Evolutionary conservation across 1,284 basidiomycete genomes (phyloP).

Genomic region (Ustilago vetiveriae): DNA sequence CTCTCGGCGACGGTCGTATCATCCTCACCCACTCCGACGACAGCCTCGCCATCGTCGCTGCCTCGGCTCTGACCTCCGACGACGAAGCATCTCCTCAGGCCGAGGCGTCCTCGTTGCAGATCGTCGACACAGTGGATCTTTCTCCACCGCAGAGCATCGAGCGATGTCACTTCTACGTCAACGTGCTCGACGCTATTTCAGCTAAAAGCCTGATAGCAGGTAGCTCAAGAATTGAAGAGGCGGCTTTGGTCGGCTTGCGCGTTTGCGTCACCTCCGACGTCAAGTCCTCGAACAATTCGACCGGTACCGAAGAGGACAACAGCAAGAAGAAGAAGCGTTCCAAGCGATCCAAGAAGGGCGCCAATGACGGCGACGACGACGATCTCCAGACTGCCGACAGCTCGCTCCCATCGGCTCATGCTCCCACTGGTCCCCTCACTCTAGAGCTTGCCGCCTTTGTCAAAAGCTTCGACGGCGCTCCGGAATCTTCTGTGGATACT

Average conservation of each 20-base stretch:
- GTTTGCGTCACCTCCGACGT: conserved; percentile 24
- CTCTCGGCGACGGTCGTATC: conserved; percentile 34
- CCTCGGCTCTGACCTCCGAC: conserved; percentile 16
- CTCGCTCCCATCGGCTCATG: not conserved
- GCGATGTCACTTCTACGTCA: conserved; percentile 33
- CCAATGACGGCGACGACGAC: conserved; percentile 8
- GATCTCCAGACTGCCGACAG: not conserved
- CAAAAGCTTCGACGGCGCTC: conserved; percentile 32
- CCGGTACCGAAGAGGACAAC: conserved; percentile 3
- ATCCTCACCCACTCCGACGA: conserved; percentile 35
- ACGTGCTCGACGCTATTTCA: conserved; percentile 27
- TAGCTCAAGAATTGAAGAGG: conserved; percentile 28
- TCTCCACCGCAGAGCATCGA: conserved; percentile 5
- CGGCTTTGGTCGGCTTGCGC: conserved; percentile 29
- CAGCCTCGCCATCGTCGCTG: conserved; percentile 29
- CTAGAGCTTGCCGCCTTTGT: conserved; percentile 32
- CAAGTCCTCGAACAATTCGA: not conserved
- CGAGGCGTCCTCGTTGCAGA: conserved; percentile 11
- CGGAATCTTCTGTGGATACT: conserved; percentile 10
- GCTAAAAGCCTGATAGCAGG: conserved; percentile 26
- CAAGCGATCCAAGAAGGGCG: conserved; percentile 33
- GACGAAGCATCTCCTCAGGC: conserved; percentile 21
- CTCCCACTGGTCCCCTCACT: conserved; percentile 15
- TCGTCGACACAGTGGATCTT: conserved; percentile 17
- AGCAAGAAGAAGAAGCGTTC: conserved; percentile 40